phyloP scores from a whole-genome alignment of 139 green algal species.

The Chlorella sp. region DNA sequence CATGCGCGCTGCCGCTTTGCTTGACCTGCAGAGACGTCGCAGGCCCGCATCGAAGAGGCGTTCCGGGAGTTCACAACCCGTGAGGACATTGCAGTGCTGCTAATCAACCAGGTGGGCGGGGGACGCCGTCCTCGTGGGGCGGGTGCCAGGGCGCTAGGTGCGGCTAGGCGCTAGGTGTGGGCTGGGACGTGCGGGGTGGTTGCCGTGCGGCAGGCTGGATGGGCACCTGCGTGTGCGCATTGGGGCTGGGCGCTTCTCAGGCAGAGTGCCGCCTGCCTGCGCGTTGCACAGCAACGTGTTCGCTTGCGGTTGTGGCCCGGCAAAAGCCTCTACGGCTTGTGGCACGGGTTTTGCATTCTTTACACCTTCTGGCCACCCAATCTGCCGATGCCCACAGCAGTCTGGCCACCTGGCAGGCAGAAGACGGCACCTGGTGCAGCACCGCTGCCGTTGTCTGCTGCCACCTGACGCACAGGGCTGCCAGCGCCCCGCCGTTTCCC shows the following conservation, averaged over 20 bases:
- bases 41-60: constrained; percentile 85
- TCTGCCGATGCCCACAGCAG: no score
- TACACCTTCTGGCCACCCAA: neutral
- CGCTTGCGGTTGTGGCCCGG: no score
- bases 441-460: no score
- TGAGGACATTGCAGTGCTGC: constrained; percentile 95
- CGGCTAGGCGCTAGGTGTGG: neutral
- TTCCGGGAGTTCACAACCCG: constrained; percentile 95
- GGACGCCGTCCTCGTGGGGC: neutral
- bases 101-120: constrained; percentile 88
- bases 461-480: neutral
- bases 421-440: no score
- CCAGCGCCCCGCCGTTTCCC: neutral
- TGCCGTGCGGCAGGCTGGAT: no score
- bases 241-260: no score
- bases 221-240: no score
- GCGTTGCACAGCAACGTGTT: no score
- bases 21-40: constrained; percentile 74
- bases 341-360: neutral
- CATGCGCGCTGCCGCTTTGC: neutral
- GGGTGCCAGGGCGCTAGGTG: no score
- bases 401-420: neutral
- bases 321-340: no score
- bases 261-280: no score
- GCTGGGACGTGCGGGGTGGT: no score